phyloP scores from a whole-genome alignment of 2,329 filamentous ascomycete genomes.

The Cyclaneusma minus region DNA sequence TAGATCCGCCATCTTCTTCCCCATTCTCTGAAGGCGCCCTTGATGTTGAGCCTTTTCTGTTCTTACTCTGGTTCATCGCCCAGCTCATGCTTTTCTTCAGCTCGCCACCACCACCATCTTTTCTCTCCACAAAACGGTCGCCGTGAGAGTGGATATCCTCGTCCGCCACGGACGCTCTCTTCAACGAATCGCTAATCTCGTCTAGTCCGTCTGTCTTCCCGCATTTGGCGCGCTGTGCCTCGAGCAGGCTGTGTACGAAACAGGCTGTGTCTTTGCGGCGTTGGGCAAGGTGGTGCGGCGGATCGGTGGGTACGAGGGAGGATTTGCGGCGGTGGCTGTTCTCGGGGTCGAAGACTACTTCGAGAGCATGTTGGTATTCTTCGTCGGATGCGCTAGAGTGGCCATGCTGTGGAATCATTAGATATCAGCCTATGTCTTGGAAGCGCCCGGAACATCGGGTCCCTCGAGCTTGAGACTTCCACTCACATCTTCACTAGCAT shows the following conservation, averaged over 20 bases:
- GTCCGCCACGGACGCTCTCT: neutral
- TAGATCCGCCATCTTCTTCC: constrained; percentile 4
- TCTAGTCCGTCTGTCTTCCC: neutral
- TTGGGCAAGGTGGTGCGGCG: constrained; percentile 21
- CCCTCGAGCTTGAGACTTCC: too few species aligned
- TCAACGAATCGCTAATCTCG: neutral
- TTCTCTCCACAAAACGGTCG: constrained; percentile 14
- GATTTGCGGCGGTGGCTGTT: constrained; percentile 51
- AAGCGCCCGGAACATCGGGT: too few species aligned
- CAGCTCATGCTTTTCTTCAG: neutral
- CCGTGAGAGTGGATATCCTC: constrained; percentile 1
- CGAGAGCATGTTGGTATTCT: constrained; percentile 20
- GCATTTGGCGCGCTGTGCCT: constrained; percentile 31
- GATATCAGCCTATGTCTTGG: too few species aligned
- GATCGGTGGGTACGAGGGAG: constrained; percentile 40
- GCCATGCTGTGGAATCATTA: too few species aligned
- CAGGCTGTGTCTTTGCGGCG: constrained; percentile 35
- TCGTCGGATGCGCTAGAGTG: constrained; percentile 17
- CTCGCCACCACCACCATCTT: constrained; percentile 3
- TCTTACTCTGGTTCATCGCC: constrained; percentile 7
- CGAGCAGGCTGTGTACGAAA: constrained; percentile 49
- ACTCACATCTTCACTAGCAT: neutral
- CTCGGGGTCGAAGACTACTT: constrained; percentile 46
- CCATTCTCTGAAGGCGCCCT: constrained; percentile 1
- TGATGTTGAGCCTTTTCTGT: too few species aligned